Percentiles rank a stretch among this genome's conserved stretches.
Evolutionary conservation across 2,329 filamentous ascomycete genomes (phyloP).

Genomic region (Penicillium hesseltinei): DNA sequence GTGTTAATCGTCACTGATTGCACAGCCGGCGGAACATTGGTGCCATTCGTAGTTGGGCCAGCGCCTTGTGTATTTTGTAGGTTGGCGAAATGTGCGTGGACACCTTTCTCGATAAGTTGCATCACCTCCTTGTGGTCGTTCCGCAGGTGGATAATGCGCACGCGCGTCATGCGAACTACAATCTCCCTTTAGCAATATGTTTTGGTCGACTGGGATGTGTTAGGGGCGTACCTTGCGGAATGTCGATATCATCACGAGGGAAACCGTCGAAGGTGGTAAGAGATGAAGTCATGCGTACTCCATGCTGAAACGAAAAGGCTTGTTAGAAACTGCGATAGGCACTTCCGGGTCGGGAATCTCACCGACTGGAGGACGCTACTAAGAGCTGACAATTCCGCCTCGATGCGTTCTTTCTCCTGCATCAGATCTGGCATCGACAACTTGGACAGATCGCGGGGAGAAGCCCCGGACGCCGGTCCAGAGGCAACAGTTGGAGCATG

Average conservation of each 20-base stretch:
- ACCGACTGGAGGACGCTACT: slow-evolving; percentile 87
- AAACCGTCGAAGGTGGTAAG: slow-evolving; percentile 88
- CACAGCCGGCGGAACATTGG: slow-evolving; percentile 20
- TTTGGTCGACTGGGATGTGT: background rate
- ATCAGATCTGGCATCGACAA: slow-evolving; percentile 77
- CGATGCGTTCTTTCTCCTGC: slow-evolving; percentile 76
- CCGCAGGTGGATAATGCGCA: slow-evolving; percentile 81
- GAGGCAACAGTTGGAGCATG: slow-evolving; percentile 72
- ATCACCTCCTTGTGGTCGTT: slow-evolving; percentile 95
- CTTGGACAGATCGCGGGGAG: slow-evolving; percentile 61
- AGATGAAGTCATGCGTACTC: slow-evolving; percentile 85
- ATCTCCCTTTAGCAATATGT: slow-evolving; percentile 14
- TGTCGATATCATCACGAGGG: slow-evolving; percentile 88
- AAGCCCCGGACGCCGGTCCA: slow-evolving; percentile 65
- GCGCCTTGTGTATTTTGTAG: slow-evolving; percentile 54
- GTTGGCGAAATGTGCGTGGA: slow-evolving; percentile 88
- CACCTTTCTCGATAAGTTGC: slow-evolving; percentile 73
- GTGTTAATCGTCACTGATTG: slow-evolving; percentile 25
- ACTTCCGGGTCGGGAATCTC: slow-evolving; percentile 31
- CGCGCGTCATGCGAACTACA: slow-evolving; percentile 84
- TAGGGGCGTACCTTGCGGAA: slow-evolving; percentile 73
- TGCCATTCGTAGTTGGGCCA: slow-evolving; percentile 27
- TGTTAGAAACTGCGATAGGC: slow-evolving; percentile 13
- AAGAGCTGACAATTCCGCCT: slow-evolving; percentile 81
- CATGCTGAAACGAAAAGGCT: slow-evolving; percentile 64